Evolutionary conservation across 257 asterid species (phyloP), one percentile per base, ranked within the genome.

Genomic region (Fraxinus americana): DNA sequence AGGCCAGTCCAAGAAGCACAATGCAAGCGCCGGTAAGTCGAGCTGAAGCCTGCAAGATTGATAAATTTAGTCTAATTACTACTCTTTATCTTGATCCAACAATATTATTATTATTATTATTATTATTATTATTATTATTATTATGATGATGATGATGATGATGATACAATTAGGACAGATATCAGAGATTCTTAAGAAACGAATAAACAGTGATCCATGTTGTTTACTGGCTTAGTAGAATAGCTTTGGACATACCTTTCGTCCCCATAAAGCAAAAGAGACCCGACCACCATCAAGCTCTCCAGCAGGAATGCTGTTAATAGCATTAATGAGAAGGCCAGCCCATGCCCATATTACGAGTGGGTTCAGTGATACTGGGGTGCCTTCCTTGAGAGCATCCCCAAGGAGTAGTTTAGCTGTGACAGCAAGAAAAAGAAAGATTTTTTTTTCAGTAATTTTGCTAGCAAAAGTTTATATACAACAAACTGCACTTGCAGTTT

Each of bases 241-340:
- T 35, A 10, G 69, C 76, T 54, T 70, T 59, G 30, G 77, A 73
- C 34, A 75, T 89, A 95, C 99, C 98, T 95, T 93, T 86, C 99
- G 92, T 84, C 99, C 99, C 92, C 92, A 95, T 48, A 93, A 83
- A 52, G 98, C 89, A 57, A 95, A 95, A 77, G 98, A 86, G 79
- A 95, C 90, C 32, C 98, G 89, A 27, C 98, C 99, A 52, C 99
- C 99, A 73, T 95, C 98, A 13, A 91, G 90, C 83, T 93, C 98
- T 84, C 99, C 99, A 8, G 98, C 99, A 41, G 99, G 99, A 82
- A 95, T 90, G 88, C 97, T 90, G 80, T 95, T 95, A 78, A 95
- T 88, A 70, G 97, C 97, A 83, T 95, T 95, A 30, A 93, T 89
- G 70, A 95, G 91, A 80, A 95, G 98, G 57, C 98, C 99, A 67